Conservation (phyloP, 2,329 filamentous ascomycete species). For the Xylaria digitata region DNA sequence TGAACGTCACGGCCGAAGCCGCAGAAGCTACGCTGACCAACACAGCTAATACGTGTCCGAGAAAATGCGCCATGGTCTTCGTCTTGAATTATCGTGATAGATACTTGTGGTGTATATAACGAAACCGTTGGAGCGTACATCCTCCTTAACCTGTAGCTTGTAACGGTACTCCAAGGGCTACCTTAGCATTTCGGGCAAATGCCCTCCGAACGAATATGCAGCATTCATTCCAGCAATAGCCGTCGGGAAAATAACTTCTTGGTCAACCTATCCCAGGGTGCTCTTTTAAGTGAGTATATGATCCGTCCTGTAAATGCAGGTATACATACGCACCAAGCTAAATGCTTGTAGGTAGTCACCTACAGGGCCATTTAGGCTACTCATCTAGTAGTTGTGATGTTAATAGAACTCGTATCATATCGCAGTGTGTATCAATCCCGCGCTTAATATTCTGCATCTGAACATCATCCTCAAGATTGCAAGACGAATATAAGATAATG, state of each 20-base stretch:
- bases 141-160: conserved; percentile 20
- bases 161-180: conserved; percentile 4
- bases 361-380: conserved; percentile 16
- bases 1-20: conserved; percentile 49
- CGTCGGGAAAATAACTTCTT: background rate
- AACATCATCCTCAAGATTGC: background rate
- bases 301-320: background rate
- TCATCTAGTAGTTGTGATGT: background rate
- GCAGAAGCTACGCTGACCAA: conserved; percentile 32
- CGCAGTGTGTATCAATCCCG: background rate
- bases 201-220: conserved; percentile 7
- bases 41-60: conserved; percentile 22
- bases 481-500: background rate
- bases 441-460: background rate
- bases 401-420: background rate
- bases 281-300: background rate
- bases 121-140: conserved; percentile 4
- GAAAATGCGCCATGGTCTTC: conserved; percentile 19
- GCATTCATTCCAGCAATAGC: conserved; percentile 2
- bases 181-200: conserved; percentile 23
- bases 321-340: conserved; percentile 8
- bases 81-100: background rate
- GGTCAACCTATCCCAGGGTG: background rate
- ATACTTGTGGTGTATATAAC: conserved; percentile 9
- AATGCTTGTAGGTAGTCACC: background rate